Conservation (phyloP, 2,329 filamentous ascomycete species). For the Ramularia collo-cygni region DNA sequence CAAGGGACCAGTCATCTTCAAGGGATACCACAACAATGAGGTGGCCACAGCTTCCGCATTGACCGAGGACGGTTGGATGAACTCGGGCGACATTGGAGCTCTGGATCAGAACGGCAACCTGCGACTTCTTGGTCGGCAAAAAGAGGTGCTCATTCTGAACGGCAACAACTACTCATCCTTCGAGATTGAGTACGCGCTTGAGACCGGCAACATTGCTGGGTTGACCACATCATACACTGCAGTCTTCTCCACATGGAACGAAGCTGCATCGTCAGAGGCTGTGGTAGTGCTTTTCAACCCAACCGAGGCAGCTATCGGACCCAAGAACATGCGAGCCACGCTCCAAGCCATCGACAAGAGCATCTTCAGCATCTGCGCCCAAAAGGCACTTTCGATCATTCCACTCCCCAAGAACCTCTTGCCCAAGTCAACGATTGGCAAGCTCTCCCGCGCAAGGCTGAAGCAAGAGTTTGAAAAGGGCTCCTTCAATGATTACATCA, state of each 20-base stretch:
- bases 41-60: slow-evolving; percentile 31
- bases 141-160: slow-evolving; percentile 21
- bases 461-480: slow-evolving; percentile 14
- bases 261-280: slow-evolving; percentile 15
- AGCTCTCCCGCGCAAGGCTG: slow-evolving; percentile 19
- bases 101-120: slow-evolving; percentile 18
- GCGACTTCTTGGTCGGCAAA: slow-evolving; percentile 16
- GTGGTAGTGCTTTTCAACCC: slow-evolving; percentile 19
- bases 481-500: slow-evolving; percentile 10
- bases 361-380: slow-evolving; percentile 14
- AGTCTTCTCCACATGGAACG: slow-evolving; percentile 18
- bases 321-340: slow-evolving; percentile 10
- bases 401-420: slow-evolving; percentile 15
- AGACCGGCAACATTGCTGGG: slow-evolving; percentile 11
- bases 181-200: slow-evolving; percentile 20
- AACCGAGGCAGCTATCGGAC: slow-evolving; percentile 15
- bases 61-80: slow-evolving; percentile 34
- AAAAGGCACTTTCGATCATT: slow-evolving; percentile 16
- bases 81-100: slow-evolving; percentile 19
- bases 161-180: slow-evolving; percentile 20
- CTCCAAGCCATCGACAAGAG: slow-evolving; percentile 15
- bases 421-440: slow-evolving; percentile 20
- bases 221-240: slow-evolving; percentile 14
- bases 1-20: slow-evolving; percentile 30
- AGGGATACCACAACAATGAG: slow-evolving; percentile 29